A percentile compares a stretch with the other conserved stretches of the same genome.
Conservation (phyloP, 768 basidiomycete species). For the Wakefieldia striispora region DNA sequence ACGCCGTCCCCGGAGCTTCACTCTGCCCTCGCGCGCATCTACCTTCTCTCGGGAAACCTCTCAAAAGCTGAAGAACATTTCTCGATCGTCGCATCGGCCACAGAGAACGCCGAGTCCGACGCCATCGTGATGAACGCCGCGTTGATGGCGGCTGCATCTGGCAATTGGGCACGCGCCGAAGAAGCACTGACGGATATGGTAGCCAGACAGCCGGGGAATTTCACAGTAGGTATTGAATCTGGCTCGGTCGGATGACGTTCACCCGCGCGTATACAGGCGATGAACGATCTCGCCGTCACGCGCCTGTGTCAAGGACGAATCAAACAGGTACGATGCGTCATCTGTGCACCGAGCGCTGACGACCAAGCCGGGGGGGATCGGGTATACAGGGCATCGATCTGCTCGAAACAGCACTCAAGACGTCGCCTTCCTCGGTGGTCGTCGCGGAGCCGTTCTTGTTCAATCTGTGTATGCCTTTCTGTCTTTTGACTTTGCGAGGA, state of each 20-base stretch:
- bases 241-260: background rate
- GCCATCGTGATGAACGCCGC: slow-evolving; percentile 63
- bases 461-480: slow-evolving; percentile 63
- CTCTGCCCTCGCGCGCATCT: slow-evolving; percentile 69
- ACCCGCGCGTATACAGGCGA: slow-evolving; percentile 38
- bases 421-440: slow-evolving; percentile 69
- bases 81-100: slow-evolving; percentile 37
- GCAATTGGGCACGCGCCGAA: slow-evolving; percentile 62
- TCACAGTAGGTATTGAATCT: slow-evolving; percentile 41
- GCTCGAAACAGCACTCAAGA: slow-evolving; percentile 57
- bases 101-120: slow-evolving; percentile 43
- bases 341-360: background rate
- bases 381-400: slow-evolving; percentile 60
- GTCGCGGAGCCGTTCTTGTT: slow-evolving; percentile 82
- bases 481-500: background rate
- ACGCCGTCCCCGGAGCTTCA: slow-evolving; percentile 52
- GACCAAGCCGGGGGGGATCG: background rate
- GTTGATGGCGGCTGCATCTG: slow-evolving; percentile 62
- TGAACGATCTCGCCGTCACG: slow-evolving; percentile 75
- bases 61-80: slow-evolving; percentile 59
- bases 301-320: slow-evolving; percentile 68
- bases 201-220: slow-evolving; percentile 55
- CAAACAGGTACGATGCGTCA: slow-evolving; percentile 51
- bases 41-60: slow-evolving; percentile 72
- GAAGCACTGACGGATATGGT: slow-evolving; percentile 44